Evolutionary conservation across 305 asterid species (phyloP).

Genomic region (Solanum hybrid): DNA sequence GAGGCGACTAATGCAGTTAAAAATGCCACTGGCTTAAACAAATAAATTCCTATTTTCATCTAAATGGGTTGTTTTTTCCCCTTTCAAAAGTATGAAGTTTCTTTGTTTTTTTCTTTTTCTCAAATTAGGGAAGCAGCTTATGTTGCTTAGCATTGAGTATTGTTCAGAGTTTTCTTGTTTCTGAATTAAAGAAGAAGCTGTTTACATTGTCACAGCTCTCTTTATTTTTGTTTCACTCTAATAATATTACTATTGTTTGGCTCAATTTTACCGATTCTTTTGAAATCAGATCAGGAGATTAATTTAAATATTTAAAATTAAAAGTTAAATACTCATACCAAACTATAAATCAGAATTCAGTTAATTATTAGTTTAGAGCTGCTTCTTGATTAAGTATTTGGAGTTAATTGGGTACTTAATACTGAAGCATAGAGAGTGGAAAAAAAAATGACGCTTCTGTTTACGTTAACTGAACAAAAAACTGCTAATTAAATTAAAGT

Average conservation of each 20-base stretch:
- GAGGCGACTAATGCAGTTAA: slow-evolving; percentile 65
- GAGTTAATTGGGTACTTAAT: too few relatives aligned
- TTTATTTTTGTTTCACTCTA: background rate
- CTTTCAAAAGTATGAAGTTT: background rate
- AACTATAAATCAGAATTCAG: too few relatives aligned
- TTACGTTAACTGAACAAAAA: background rate
- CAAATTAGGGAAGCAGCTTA: background rate
- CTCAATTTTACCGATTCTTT: background rate
- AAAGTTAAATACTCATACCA: background rate
- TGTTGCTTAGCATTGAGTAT: background rate
- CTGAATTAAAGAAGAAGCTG: background rate
- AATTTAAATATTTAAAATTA: background rate
- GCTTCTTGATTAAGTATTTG: too few relatives aligned
- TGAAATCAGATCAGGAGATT: background rate
- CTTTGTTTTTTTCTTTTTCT: background rate
- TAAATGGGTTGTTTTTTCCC: background rate
- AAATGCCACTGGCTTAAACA: slow-evolving; percentile 60
- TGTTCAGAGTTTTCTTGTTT: background rate
- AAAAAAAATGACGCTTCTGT: too few relatives aligned
- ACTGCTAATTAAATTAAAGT: background rate
- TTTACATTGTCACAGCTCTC: background rate
- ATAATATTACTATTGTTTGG: background rate
- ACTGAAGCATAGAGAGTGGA: too few relatives aligned
- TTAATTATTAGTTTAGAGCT: too few relatives aligned
- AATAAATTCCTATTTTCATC: slow-evolving; percentile 14